Evolutionary conservation across 176 grass and related monocot genomes (phyloP).

Genomic region (Paspalum vaginatum): DNA sequence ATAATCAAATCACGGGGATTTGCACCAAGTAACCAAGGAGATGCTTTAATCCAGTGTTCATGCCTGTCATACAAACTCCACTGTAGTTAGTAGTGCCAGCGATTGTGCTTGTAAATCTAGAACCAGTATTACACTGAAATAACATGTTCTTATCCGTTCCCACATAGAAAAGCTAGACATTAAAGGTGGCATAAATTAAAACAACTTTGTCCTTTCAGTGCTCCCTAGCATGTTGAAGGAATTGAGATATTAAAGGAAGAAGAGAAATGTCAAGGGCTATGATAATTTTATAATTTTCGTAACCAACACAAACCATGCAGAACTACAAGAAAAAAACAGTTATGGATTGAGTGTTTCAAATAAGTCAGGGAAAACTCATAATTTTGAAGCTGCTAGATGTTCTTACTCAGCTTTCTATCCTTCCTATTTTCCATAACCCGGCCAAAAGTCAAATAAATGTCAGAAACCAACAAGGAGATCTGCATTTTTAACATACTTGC

Average conservation of each 20-base stretch:
- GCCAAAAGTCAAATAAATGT: conserved; percentile 20
- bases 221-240: background rate
- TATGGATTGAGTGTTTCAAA: background rate
- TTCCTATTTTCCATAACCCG: conserved; percentile 17
- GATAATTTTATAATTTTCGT: background rate
- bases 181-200: background rate
- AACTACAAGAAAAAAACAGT: conserved; percentile 27
- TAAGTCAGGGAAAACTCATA: background rate
- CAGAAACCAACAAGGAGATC: conserved; percentile 36
- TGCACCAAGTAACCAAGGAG: conserved; percentile 76
- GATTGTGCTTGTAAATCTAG: conserved; percentile 9
- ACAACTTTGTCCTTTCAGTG: conserved; percentile 6
- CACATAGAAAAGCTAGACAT: conserved; percentile 23
- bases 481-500: conserved; percentile 73
- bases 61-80: conserved; percentile 50
- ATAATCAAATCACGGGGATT: conserved; percentile 95
- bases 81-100: conserved; percentile 30
- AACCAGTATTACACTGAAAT: conserved; percentile 8
- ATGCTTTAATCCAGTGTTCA: conserved; percentile 85
- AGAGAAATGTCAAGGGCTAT: background rate
- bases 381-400: background rate
- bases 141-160: conserved; percentile 1
- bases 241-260: conserved; percentile 30
- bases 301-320: conserved; percentile 11
- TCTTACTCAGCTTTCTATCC: conserved; percentile 32